These are phyloP conservation scores for Graphilbum fragrans DNA, from an alignment of 2,329 filamentous ascomycete species.

Conservation along the genomic window DNA sequence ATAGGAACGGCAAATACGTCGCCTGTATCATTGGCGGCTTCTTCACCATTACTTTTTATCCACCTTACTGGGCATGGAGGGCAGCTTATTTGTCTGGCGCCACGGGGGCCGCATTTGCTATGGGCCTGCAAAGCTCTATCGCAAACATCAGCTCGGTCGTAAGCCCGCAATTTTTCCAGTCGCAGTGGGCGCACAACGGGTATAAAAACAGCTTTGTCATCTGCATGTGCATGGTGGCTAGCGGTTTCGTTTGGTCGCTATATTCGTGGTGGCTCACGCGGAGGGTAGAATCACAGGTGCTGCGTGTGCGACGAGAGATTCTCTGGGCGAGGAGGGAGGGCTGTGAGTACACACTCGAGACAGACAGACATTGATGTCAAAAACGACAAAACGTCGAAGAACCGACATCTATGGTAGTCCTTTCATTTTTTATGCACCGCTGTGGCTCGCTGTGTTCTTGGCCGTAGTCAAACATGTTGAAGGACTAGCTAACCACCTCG, in stretches of 20 bases:
- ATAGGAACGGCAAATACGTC: neutral
- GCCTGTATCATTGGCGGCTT: neutral
- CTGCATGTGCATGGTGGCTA: constrained; percentile 1
- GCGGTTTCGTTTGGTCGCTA: neutral
- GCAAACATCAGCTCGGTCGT: neutral
- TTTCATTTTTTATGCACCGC: no score
- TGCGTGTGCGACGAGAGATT: neutral
- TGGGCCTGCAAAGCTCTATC: neutral
- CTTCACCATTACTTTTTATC: neutral
- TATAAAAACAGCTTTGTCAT: constrained; percentile 3
- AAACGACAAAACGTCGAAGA: constrained; percentile 1
- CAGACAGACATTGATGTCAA: constrained; percentile 1
- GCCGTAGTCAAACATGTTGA: no score
- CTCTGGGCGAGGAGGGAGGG: neutral
- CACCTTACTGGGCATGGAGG: neutral
- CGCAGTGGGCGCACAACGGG: neutral
- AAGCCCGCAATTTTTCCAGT: neutral
- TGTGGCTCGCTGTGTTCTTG: no score
- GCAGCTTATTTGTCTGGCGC: neutral
- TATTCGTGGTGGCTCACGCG: neutral
- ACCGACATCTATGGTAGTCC: constrained; percentile 1
- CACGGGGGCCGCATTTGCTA: neutral
- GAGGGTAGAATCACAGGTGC: neutral
- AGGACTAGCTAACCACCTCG: neutral
- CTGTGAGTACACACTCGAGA: neutral